Evolutionary conservation across 1,139 yeast genomes (phyloP), one percentile per base, ranked within the genome.

Genomic region (Geotrichum restrictum): DNA sequence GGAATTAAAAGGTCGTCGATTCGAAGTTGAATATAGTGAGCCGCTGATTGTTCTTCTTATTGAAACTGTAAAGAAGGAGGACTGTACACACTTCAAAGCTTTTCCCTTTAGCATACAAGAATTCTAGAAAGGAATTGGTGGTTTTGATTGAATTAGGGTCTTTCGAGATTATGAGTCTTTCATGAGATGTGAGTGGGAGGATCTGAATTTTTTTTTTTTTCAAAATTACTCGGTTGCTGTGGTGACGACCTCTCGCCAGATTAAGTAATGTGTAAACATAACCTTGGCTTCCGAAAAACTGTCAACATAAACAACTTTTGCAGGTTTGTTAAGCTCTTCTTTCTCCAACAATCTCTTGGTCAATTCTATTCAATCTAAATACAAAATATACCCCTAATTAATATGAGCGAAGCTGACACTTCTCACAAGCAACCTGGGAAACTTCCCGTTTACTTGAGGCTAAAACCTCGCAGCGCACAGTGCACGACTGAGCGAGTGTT

Each of bases 371-470:
- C 19, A 22, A 40, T 22, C 37, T 4, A n/a, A n/a, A 3, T 11
- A 13, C 37, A 5, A 34, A 2, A 34, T n/a, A 34, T 4, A 13
- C 21, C 32, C 8, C 29, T 8, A 24, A 22, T 21, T 6, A 31
- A 27, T 16, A 47, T 41, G 45, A 44, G 47, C 22, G 48, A 42
- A 31, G 16, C 7, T 3, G 49, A 45, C 7, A 18, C 24, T 4
- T 24, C 8, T 5, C 22, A 29, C 3, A 45, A 50, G 37, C 18
- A 32, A 1, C 22, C 38, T 2, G 57, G 57, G 10, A 60, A 57
- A 52, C 54, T 67, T 2, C 74, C 74, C 2, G 72, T 69, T 22
- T 72, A 64, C 50, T 57, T 72, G 41, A 61, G 75, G 29, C 59
- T 71, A 38, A 70, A 70, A 52, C 74, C 75, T 1, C 37, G 45